phyloP scores from a whole-genome alignment of 345 rosid genomes.

The Boechera retrofracta region DNA sequence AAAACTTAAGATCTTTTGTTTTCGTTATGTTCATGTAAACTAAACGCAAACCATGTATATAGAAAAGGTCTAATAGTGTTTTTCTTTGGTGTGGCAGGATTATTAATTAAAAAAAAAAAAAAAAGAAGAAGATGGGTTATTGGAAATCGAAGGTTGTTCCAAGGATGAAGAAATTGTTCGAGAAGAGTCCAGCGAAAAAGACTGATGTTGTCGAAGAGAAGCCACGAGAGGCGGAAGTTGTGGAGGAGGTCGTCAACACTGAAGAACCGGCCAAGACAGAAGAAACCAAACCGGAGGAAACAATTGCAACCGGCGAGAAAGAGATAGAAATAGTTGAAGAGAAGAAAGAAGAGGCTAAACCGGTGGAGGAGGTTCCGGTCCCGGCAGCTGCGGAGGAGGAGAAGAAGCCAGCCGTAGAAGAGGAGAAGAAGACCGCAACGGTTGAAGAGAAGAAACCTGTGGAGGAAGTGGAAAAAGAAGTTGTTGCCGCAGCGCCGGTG shows the following conservation, averaged over 20 bases:
- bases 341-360: slow-evolving; percentile 50
- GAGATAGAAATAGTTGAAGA: slow-evolving; percentile 55
- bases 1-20: not conserved
- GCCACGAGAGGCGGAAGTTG: slow-evolving; percentile 46
- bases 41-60: not conserved
- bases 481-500: slow-evolving; percentile 16
- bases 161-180: slow-evolving; percentile 75
- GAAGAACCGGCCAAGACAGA: slow-evolving; percentile 37
- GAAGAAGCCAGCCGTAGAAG: slow-evolving; percentile 34
- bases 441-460: slow-evolving; percentile 38
- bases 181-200: slow-evolving; percentile 63
- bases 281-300: slow-evolving; percentile 43
- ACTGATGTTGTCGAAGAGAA: slow-evolving; percentile 65
- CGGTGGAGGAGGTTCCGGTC: slow-evolving; percentile 1
- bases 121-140: slow-evolving; percentile 56
- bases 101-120: not conserved
- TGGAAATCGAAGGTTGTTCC: slow-evolving; percentile 88
- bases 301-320: slow-evolving; percentile 27
- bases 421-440: slow-evolving; percentile 1
- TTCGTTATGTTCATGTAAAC: slow-evolving; percentile 8
- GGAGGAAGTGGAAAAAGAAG: slow-evolving; percentile 54
- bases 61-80: not conserved
- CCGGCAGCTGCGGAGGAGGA: slow-evolving; percentile 21
- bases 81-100: slow-evolving; percentile 9
- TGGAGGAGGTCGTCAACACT: slow-evolving; percentile 35